Evolutionary conservation across 2,329 filamentous ascomycete species (phyloP).

Genomic region (Venturia asperata): DNA sequence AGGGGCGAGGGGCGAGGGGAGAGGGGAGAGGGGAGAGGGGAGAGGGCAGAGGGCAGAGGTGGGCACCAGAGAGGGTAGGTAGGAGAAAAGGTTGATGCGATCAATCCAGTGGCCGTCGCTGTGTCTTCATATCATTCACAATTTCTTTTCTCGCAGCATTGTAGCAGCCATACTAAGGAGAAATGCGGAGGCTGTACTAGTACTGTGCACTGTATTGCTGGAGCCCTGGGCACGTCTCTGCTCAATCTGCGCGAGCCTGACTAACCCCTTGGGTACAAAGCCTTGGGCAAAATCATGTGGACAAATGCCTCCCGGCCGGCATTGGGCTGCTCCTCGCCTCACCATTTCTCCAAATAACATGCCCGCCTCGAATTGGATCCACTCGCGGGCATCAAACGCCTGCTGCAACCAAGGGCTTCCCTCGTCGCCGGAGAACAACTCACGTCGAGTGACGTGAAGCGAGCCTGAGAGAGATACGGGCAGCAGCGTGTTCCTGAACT

Average conservation of each 20-base stretch:
- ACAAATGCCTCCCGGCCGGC: background rate
- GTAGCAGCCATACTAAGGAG: background rate
- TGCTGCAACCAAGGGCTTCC: conserved; percentile 3
- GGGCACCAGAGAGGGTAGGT: background rate
- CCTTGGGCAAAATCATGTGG: background rate
- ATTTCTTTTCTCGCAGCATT: background rate
- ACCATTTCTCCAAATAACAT: background rate
- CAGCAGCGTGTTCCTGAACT: background rate
- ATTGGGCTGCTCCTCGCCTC: conserved; percentile 9
- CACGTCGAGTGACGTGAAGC: background rate
- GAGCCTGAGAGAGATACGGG: background rate
- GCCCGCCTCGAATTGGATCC: background rate
- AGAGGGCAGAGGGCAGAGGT: background rate
- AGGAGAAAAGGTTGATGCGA: no score
- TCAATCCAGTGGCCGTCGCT: background rate
- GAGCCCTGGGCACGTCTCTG: background rate
- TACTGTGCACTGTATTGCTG: no score
- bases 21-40: background rate
- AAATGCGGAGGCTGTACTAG: conserved; percentile 3
- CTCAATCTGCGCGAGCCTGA: conserved; percentile 5
- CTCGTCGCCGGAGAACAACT: background rate
- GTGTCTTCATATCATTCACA: background rate
- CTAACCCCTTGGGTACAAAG: conserved; percentile 3
- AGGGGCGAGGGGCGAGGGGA: background rate
- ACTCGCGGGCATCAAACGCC: background rate